A percentile compares a stretch with the other conserved stretches of the same genome.
Evolutionary conservation across 1,284 basidiomycete species (phyloP).

Genomic region (Ganoderma resinaceum): DNA sequence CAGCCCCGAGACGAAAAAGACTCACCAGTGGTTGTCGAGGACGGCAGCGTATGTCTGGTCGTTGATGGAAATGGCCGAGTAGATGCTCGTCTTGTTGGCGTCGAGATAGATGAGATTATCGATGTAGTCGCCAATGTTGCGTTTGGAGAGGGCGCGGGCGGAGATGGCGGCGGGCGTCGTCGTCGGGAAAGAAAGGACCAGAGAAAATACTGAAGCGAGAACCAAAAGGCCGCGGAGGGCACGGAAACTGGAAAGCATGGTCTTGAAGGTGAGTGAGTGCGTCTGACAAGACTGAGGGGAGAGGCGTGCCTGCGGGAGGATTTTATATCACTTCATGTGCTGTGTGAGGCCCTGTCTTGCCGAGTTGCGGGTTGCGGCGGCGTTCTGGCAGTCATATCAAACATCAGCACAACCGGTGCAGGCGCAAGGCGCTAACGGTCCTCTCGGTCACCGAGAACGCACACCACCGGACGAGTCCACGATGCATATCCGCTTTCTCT

Average conservation of each 20-base stretch:
- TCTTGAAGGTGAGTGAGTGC: conserved; percentile 22
- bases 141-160: conserved; percentile 16
- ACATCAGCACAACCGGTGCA: conserved; percentile 18
- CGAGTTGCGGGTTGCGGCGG: neutral
- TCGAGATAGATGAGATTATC: conserved; percentile 28
- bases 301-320: neutral
- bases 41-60: conserved; percentile 23
- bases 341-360: conserved; percentile 16
- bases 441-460: conserved; percentile 20
- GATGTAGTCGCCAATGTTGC: conserved; percentile 22
- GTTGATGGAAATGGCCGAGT: conserved; percentile 21
- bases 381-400: conserved; percentile 10
- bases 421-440: conserved; percentile 18
- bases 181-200: conserved; percentile 23
- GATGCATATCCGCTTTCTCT: neutral
- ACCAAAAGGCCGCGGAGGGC: conserved; percentile 28
- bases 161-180: conserved; percentile 7
- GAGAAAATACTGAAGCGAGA: conserved; percentile 21
- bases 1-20: neutral
- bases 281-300: conserved; percentile 26
- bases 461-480: neutral
- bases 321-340: conserved; percentile 23
- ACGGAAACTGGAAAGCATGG: conserved; percentile 27
- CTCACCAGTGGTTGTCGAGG: conserved; percentile 29
- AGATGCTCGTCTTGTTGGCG: conserved; percentile 23